phyloP scores from a whole-genome alignment of 2,329 filamentous ascomycete species.

The Pestalotiopsis sp. region DNA sequence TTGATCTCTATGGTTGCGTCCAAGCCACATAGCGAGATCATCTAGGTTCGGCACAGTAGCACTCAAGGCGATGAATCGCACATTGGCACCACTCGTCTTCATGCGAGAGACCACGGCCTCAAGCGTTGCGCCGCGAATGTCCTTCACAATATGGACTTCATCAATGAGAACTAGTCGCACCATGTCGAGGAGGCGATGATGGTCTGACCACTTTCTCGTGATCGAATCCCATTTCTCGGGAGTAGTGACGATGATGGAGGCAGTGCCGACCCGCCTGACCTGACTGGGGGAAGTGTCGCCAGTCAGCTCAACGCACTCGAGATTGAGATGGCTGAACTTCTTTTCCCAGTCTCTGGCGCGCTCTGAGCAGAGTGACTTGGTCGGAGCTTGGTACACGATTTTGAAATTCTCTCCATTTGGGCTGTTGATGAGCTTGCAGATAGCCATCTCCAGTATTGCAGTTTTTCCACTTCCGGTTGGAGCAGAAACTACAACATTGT shows the following conservation, averaged over 20 bases:
- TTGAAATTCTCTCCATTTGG: constrained; percentile 68
- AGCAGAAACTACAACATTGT: constrained; percentile 80
- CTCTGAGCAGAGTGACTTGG: constrained; percentile 81
- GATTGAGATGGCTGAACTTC: constrained; percentile 70
- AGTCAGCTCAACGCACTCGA: constrained; percentile 77
- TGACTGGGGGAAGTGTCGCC: constrained; percentile 75
- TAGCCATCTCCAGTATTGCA: constrained; percentile 77
- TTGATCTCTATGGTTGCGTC: constrained; percentile 61
- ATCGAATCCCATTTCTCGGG: constrained; percentile 93
- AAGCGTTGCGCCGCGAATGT: constrained; percentile 75
- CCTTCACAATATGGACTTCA: constrained; percentile 85
- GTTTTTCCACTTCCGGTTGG: constrained; percentile 89
- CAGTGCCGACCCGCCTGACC: constrained; percentile 69
- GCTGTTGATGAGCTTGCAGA: constrained; percentile 68
- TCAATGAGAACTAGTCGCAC: constrained; percentile 84
- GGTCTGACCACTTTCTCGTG: constrained; percentile 84
- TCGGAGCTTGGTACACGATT: constrained; percentile 83
- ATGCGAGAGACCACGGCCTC: constrained; percentile 86
- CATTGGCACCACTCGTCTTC: constrained; percentile 76
- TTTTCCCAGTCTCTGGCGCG: constrained; percentile 74
- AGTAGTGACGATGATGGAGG: constrained; percentile 83
- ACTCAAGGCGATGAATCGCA: constrained; percentile 80
- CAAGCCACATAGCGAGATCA: constrained; percentile 81
- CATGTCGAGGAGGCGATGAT: constrained; percentile 72
- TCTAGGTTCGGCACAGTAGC: constrained; percentile 82